phyloP scores from a whole-genome alignment of 495 filamentous ascomycete species.

The Lophiostoma macrostomum region DNA sequence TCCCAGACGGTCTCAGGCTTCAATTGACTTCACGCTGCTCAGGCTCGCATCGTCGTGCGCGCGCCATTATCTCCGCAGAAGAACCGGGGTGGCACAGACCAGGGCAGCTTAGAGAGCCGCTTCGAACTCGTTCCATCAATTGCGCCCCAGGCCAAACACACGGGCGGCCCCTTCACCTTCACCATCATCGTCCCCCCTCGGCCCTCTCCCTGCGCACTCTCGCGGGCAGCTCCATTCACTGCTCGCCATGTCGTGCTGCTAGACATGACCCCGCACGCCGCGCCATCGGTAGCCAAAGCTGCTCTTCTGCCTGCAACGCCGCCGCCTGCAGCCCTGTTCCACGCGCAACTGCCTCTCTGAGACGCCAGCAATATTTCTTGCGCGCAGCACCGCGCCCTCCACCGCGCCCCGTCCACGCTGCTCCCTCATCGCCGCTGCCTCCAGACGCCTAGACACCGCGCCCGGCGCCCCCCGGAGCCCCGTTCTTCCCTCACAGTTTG shows the following conservation, averaged over 20 bases:
- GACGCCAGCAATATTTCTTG: slow-evolving; percentile 23
- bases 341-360: slow-evolving; percentile 15
- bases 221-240: slow-evolving; percentile 5
- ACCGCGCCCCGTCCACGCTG: slow-evolving; percentile 1
- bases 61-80: background rate
- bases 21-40: too few species aligned
- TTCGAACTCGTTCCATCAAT: slow-evolving; percentile 20
- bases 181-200: background rate
- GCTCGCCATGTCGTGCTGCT: slow-evolving; percentile 17
- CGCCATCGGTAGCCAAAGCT: background rate
- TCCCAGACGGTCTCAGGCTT: background rate
- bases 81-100: background rate
- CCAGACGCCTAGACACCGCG: background rate
- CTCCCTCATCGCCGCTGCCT: background rate
- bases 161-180: slow-evolving; percentile 2
- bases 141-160: background rate
- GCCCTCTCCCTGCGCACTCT: background rate
- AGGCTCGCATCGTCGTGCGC: too few species aligned
- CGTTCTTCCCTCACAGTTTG: slow-evolving; percentile 26
- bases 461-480: background rate
- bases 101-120: slow-evolving; percentile 3
- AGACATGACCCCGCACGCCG: slow-evolving; percentile 9
- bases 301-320: slow-evolving; percentile 8
- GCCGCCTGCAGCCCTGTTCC: slow-evolving; percentile 4
- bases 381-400: background rate